Conservation (phyloP, 306 rosid species). For the Quercus robur region DNA sequence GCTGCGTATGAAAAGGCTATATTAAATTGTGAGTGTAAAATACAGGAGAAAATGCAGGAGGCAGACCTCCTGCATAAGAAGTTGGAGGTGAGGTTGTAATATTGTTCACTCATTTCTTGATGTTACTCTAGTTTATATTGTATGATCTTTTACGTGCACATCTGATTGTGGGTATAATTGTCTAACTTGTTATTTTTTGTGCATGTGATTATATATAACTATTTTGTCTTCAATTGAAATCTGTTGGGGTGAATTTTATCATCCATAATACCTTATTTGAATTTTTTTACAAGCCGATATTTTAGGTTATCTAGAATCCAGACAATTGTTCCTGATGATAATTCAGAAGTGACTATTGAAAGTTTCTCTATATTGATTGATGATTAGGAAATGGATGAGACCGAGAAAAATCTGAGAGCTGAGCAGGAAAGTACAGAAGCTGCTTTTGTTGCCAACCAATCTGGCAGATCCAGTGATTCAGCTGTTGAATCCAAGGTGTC, state of each 20-base stretch:
- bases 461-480: slow-evolving; percentile 34
- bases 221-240: not conserved
- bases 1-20: slow-evolving; percentile 60
- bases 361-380: slow-evolving; percentile 2
- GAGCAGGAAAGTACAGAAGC: slow-evolving; percentile 43
- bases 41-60: slow-evolving; percentile 67
- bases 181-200: not conserved
- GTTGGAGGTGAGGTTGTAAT: slow-evolving; percentile 51
- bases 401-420: slow-evolving; percentile 46
- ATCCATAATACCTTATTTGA: not conserved
- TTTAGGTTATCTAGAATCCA: not conserved
- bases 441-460: slow-evolving; percentile 22
- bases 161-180: not conserved
- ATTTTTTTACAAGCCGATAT: not conserved
- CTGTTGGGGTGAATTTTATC: not conserved
- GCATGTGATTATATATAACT: not conserved
- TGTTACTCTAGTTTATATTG: not conserved
- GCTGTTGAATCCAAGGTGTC: slow-evolving; percentile 27
- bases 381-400: slow-evolving; percentile 72
- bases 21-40: slow-evolving; percentile 57
- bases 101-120: not conserved
- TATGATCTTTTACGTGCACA: not conserved
- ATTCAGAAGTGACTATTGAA: not conserved
- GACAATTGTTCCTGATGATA: not conserved
- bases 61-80: slow-evolving; percentile 44